Base-by-base conservation (phyloP, 176 grass and related monocot genomes). In the Stipa capillata region DNA sequence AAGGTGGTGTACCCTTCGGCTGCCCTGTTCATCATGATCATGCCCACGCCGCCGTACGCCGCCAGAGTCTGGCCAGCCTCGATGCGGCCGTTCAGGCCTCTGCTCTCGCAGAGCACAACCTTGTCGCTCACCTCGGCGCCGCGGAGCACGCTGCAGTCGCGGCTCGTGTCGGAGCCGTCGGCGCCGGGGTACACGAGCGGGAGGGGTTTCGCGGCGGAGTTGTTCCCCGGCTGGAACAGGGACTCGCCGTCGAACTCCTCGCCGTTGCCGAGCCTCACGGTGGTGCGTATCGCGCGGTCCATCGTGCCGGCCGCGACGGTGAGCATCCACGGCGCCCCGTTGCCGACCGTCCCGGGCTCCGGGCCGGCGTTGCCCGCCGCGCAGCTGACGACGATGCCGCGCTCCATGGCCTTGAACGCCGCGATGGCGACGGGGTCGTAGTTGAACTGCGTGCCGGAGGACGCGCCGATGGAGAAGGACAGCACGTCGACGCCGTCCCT, bases 371-470 rank as follows among this genome's bases (percentile, higher is more conserved):
- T 94, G n/a, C 94, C 94, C 13, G 89, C 91, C 2, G 94, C 84
- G 74, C 85, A 92, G 72, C 89, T 92, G 69, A 94, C 94, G 52
- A 94, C 81, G 41, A 94, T 94, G 34, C 91, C 94, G 31, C 87
- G 91, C 87, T 97, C 87, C 83, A 82, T 85, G 51, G 90, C 93
- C 74, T 79, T 86, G 81, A 97, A 90, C 0, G 87, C 87, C 0
- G 85, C 87, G 65, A 97, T 85, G 44, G 90, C 87, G 74, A 93
- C 82, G 32, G 90, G 79, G 41, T 96, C 93, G 72, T 96, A 92
- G 85, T 92, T 86, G 83, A 92, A 96, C 69, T 87, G 89, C 71
- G 93, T 73, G 10, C 84, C 68, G 0, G 88, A 86, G 21, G 82
- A 84, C 0, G 84, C 87, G 75, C 93, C 93, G 44, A 97, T 89